These are phyloP conservation scores for Populus ilicifolia DNA, from an alignment of 345 rosid genomes.

Conservation along the genomic window DNA sequence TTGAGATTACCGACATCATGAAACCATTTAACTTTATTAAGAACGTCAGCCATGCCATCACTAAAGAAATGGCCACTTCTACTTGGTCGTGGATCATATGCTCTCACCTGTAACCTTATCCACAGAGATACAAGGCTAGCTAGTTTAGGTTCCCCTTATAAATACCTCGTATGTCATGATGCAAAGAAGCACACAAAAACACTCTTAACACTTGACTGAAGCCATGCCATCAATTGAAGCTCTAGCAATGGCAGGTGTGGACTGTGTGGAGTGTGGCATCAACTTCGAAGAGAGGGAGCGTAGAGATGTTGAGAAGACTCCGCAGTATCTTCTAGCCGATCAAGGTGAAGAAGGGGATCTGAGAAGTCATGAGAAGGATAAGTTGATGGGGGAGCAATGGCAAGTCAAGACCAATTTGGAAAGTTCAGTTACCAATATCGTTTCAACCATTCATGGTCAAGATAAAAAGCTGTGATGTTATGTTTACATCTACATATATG, in stretches of 20 bases:
- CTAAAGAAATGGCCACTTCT: background rate
- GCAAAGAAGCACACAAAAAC: background rate
- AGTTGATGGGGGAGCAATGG: background rate
- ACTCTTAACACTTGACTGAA: background rate
- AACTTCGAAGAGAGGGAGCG: constrained; percentile 12
- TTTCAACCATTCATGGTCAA: background rate
- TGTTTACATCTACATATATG: background rate
- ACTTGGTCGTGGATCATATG: no score
- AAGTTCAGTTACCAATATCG: background rate
- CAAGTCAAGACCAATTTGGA: background rate
- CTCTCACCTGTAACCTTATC: background rate
- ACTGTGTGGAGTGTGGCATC: constrained; percentile 6
- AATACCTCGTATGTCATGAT: background rate
- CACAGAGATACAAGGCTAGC: background rate
- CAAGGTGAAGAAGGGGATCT: background rate
- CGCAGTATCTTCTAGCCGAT: constrained; percentile 11
- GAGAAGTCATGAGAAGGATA: background rate
- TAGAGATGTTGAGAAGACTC: constrained; percentile 4
- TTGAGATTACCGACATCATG: background rate
- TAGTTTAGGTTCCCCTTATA: background rate
- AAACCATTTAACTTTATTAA: no score
- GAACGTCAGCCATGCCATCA: background rate
- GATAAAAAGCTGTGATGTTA: background rate
- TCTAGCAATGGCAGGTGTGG: constrained; percentile 27
- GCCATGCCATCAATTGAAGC: constrained; percentile 24